phyloP scores from a whole-genome alignment of 306 rosid species.

The Acacia acuminata region DNA sequence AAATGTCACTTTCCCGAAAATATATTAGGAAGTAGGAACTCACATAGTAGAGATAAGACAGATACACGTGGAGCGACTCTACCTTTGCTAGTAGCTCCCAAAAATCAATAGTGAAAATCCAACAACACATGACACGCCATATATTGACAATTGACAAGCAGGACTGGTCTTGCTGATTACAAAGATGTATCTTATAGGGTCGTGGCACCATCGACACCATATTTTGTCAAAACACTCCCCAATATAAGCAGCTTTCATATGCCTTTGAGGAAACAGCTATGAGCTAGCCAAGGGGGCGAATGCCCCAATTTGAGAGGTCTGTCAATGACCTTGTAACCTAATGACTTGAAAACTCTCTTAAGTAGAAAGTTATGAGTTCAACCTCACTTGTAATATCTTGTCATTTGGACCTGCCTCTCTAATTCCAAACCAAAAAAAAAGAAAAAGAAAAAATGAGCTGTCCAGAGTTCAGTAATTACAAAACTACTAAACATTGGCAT shows the following conservation, averaged over 20 bases:
- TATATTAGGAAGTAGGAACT: neutral
- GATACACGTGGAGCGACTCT: neutral
- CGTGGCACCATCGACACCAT: neutral
- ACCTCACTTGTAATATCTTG: no score
- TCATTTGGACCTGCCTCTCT: no score
- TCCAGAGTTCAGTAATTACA: constrained; percentile 21
- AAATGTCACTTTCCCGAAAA: neutral
- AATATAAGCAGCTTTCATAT: constrained; percentile 12
- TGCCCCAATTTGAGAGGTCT: constrained; percentile 30
- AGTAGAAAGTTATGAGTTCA: no score
- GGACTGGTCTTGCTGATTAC: neutral
- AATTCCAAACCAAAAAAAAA: no score
- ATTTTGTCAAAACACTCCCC: constrained; percentile 14
- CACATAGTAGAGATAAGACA: neutral
- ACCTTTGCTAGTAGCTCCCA: neutral
- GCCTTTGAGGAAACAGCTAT: constrained; percentile 23
- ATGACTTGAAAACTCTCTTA: no score
- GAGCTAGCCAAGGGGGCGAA: constrained; percentile 7
- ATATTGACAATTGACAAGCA: neutral
- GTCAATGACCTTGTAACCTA: no score
- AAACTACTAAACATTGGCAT: constrained; percentile 41
- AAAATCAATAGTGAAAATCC: neutral
- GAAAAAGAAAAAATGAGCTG: neutral
- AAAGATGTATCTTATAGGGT: neutral
- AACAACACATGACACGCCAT: neutral